phyloP scores from a whole-genome alignment of 495 filamentous ascomycete genomes.

The Trichocladium antarcticum region DNA sequence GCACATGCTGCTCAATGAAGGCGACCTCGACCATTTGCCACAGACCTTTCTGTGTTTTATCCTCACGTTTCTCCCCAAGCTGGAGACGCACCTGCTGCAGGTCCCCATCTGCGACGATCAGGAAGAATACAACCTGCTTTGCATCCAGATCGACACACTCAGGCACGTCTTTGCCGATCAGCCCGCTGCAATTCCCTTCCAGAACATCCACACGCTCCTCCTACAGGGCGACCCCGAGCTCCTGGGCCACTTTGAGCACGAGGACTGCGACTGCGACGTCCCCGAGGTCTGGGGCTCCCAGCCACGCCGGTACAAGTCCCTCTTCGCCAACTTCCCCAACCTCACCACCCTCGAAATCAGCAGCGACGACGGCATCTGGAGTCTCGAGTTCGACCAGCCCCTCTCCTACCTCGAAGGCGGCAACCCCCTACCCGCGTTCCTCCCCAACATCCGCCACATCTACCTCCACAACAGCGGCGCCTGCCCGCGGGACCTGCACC shows the following conservation, averaged over 20 bases:
- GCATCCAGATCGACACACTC: not conserved
- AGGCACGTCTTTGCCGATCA: slow-evolving; percentile 6
- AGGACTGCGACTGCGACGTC: slow-evolving; percentile 16
- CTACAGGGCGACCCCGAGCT: slow-evolving; percentile 19
- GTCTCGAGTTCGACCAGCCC: not conserved
- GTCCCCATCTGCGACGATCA: slow-evolving; percentile 22
- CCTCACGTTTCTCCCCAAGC: slow-evolving; percentile 12
- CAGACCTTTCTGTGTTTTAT: slow-evolving; percentile 18
- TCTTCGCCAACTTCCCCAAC: slow-evolving; percentile 15
- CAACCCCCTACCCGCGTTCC: not conserved
- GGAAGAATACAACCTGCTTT: slow-evolving; percentile 13
- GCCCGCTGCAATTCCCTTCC: not conserved
- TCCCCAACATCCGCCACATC: slow-evolving; percentile 16
- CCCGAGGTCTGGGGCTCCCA: slow-evolving; percentile 19
- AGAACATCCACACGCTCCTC: slow-evolving; percentile 4
- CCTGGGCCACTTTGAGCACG: slow-evolving; percentile 14
- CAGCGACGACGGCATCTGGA: slow-evolving; percentile 23
- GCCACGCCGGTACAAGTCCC: slow-evolving; percentile 9
- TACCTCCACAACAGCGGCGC: slow-evolving; percentile 24
- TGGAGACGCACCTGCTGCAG: slow-evolving; percentile 23
- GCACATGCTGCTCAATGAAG: not conserved
- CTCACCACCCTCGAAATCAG: slow-evolving; percentile 23
- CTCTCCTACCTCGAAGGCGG: not conserved
- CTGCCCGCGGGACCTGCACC: slow-evolving; percentile 18
- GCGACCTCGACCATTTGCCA: slow-evolving; percentile 15